Conservation (phyloP, 1,139 yeast genomes). For the Yamadazyma oceani region DNA sequence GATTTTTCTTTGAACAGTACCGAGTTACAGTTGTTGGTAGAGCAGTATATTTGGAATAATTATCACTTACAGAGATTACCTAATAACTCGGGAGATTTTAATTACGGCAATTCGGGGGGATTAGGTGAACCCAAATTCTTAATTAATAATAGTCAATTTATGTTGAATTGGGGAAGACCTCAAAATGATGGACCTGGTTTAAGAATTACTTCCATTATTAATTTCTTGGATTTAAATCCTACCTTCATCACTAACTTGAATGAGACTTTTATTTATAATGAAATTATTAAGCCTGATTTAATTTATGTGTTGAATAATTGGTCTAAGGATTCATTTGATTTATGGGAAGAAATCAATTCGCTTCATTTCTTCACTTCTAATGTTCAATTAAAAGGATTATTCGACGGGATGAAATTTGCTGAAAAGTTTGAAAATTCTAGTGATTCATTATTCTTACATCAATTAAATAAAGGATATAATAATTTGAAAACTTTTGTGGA, state of each 20-base stretch:
- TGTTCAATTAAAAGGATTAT: constrained; percentile 69
- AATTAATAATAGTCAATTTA: constrained; percentile 62
- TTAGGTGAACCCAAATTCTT: constrained; percentile 89
- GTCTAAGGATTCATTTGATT: constrained; percentile 69
- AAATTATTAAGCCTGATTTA: constrained; percentile 70
- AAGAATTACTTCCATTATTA: constrained; percentile 63
- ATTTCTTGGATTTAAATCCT: constrained; percentile 39
- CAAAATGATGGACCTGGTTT: constrained; percentile 95
- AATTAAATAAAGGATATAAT: constrained; percentile 24
- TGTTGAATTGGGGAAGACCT: constrained; percentile 86
- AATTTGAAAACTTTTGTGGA: constrained; percentile 38
- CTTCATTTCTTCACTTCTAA: constrained; percentile 77
- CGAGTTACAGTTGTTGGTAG: constrained; percentile 34
- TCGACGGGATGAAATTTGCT: constrained; percentile 55
- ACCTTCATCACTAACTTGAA: constrained; percentile 15
- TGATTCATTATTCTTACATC: constrained; percentile 28
- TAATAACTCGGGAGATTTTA: constrained; percentile 70
- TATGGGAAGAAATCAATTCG: constrained; percentile 89
- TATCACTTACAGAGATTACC: constrained; percentile 59
- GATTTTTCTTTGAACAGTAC: constrained; percentile 23
- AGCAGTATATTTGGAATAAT: constrained; percentile 61
- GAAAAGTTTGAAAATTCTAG: constrained; percentile 22
- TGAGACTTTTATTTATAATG: constrained; percentile 40
- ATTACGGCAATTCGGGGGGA: constrained; percentile 37
- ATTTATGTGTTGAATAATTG: constrained; percentile 63